Percentiles rank a stretch among this genome's conserved stretches.
phyloP scores from a whole-genome alignment of 148 eudicot genomes.

The Silene uniflora region DNA sequence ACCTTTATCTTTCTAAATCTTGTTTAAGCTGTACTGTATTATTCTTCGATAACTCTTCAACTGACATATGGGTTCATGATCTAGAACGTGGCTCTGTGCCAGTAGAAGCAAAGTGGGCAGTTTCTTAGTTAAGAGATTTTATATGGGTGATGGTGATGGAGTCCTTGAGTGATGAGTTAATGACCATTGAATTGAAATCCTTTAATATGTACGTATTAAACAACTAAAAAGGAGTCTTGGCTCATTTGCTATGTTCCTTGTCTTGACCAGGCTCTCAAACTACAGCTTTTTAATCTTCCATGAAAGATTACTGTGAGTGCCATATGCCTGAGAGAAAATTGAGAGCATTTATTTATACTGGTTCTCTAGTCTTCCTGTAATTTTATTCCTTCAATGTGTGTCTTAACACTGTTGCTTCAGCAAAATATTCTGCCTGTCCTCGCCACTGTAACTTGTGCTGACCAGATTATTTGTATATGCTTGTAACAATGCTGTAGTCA shows the following conservation, averaged over 20 bases:
- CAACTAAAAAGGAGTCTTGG: not conserved
- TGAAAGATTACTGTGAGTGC: not conserved
- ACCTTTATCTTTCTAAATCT: not conserved
- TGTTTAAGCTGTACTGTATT: not conserved
- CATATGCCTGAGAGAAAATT: not conserved
- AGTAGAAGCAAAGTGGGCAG: not conserved
- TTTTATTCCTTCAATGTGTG: not conserved
- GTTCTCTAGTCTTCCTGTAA: not conserved
- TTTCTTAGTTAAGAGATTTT: not conserved
- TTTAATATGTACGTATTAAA: not conserved
- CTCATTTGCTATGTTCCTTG: not conserved
- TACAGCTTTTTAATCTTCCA: not conserved
- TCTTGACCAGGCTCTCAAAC: constrained; percentile 16
- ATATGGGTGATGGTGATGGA: not conserved
- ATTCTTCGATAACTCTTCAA: not conserved
- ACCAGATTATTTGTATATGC: not conserved
- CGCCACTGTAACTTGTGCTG: not conserved
- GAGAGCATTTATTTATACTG: not conserved
- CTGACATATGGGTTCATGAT: constrained; percentile 1
- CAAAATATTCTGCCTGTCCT: not conserved
- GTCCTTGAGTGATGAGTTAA: constrained; percentile 63
- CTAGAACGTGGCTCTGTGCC: not conserved
- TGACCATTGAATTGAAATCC: not conserved
- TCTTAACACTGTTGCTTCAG: not conserved
- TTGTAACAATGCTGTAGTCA: not conserved